Evolutionary conservation across 306 rosid genomes (phyloP), one percentile per base, ranked within the genome.

Genomic region (Lathyrus sativus): DNA sequence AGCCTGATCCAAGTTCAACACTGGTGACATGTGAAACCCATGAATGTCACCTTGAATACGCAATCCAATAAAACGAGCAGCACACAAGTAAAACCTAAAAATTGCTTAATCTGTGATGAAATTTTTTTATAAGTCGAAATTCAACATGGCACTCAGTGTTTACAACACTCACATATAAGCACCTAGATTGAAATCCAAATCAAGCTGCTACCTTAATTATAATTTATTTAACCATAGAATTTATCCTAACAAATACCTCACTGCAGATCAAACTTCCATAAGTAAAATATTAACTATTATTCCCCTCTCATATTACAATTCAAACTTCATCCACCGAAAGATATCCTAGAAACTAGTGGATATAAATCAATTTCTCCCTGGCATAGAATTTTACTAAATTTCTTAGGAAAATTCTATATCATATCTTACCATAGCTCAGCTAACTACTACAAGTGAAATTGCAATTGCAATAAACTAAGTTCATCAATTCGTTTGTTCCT

Each of bases 391-490:
- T 54, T 29, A 50, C 70, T 13, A 43, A 63, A 55, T 71, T 74
- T 72, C 53, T 4, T 19, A 15, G 13, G 19, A 62, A 78, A 28
- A 39, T 44, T 29, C 17, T 11, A 33, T 14, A 46, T 38, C 28
- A 17, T 19, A 59, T 51, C 46, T 38, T 19, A 38, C 46, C 26
- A 50, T 45, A 67, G 63, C 70, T 61, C 55, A 67, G 48, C 9
- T 15, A 44, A 78, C 61, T 60, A 54, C 45, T 74, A 15, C 24
- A 53, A 38, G 18, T 59, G 59, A 74, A 74, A 76, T 68, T 37
- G 68, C n/a, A 76, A 28, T 22, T 31, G 67, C 35, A 39, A 62
- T 42, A 11, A 73, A 53, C 70, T 15, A 66, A 65, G 46, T 68
- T 50, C 78, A 68, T 60, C 63, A 54, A 17, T 64, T 54, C 8